phyloP scores from a whole-genome alignment of 176 grass and related monocot species.

The Thinopyrum elongatum region DNA sequence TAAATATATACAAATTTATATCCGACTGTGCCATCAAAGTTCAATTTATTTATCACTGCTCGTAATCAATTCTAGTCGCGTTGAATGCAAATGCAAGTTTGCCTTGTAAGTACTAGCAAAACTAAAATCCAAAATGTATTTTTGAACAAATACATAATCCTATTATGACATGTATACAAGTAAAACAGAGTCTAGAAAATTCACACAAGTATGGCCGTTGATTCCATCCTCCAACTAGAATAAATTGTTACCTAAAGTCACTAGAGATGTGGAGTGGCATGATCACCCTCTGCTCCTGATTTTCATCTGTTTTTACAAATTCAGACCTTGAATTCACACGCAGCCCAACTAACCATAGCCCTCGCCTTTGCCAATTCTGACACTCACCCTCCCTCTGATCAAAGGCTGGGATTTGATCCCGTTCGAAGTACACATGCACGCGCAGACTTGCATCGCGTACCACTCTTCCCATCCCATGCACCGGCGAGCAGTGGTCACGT shows the following conservation, averaged over 20 bases:
- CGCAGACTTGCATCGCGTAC: not conserved
- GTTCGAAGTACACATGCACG: constrained; percentile 2
- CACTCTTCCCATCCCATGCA: not conserved
- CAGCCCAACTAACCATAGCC: not conserved
- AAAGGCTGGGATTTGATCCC: constrained; percentile 25
- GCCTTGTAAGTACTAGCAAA: not conserved
- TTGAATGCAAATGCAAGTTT: not conserved
- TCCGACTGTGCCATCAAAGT: too few relatives aligned
- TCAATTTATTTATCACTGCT: too few relatives aligned
- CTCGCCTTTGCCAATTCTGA: not conserved
- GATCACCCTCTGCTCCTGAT: not conserved
- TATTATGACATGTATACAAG: not conserved
- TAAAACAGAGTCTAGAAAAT: not conserved
- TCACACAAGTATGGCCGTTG: constrained; percentile 18
- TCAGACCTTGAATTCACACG: not conserved
- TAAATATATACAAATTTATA: too few relatives aligned
- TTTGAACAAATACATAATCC: not conserved
- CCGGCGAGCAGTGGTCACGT: not conserved
- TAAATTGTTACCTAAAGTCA: not conserved
- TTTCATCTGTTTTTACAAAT: not conserved
- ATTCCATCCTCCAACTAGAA: constrained; percentile 28
- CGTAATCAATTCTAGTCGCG: too few relatives aligned
- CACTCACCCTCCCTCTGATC: not conserved
- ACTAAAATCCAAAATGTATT: not conserved
- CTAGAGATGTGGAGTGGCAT: not conserved